These are phyloP conservation scores for Pigoraptor vietnamica DNA, from an alignment of 78 protist genomes.

Conservation along the genomic window DNA sequence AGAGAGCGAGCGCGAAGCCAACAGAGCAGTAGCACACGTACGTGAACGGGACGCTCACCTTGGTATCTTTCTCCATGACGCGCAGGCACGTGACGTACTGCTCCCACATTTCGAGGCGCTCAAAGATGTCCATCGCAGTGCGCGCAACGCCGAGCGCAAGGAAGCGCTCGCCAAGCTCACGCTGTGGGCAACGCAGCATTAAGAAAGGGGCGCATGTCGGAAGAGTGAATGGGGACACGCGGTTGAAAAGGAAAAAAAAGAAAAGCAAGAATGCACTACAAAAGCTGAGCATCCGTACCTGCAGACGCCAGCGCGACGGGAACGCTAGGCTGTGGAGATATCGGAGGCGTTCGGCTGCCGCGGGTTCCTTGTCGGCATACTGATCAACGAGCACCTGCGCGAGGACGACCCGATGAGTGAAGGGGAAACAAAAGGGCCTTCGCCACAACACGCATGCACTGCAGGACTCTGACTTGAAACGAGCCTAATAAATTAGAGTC, in stretches of 20 bases:
- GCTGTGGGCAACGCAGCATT: slow-evolving; percentile 2
- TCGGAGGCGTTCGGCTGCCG: slow-evolving; percentile 24
- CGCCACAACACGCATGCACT: too few relatives aligned
- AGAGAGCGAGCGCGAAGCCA: too few relatives aligned
- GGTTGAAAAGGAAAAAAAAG: too few relatives aligned
- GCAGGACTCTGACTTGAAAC: too few relatives aligned
- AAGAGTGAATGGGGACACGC: too few relatives aligned
- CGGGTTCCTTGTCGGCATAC: slow-evolving; percentile 36
- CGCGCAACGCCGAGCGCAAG: slow-evolving; percentile 51
- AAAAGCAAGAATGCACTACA: not conserved
- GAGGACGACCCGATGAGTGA: not conserved
- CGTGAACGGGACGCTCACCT: not conserved
- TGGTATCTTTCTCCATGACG: not conserved
- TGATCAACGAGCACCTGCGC: slow-evolving; percentile 63
- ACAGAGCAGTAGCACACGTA: not conserved
- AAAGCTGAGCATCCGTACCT: too few relatives aligned
- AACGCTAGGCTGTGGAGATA: slow-evolving; percentile 21
- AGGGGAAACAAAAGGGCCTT: too few relatives aligned
- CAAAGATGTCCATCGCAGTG: slow-evolving; percentile 61
- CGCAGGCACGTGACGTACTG: slow-evolving; percentile 28
- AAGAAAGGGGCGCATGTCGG: too few relatives aligned
- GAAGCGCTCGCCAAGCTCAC: slow-evolving; percentile 55
- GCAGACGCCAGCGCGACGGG: slow-evolving; percentile 39
- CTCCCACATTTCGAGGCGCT: slow-evolving; percentile 65
- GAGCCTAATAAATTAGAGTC: too few relatives aligned